A percentile compares a stretch with the other conserved stretches of the same genome.
These are phyloP conservation scores for Barnettozyma vustinii DNA, from an alignment of 805 yeast genomes.

Conservation along the genomic window DNA sequence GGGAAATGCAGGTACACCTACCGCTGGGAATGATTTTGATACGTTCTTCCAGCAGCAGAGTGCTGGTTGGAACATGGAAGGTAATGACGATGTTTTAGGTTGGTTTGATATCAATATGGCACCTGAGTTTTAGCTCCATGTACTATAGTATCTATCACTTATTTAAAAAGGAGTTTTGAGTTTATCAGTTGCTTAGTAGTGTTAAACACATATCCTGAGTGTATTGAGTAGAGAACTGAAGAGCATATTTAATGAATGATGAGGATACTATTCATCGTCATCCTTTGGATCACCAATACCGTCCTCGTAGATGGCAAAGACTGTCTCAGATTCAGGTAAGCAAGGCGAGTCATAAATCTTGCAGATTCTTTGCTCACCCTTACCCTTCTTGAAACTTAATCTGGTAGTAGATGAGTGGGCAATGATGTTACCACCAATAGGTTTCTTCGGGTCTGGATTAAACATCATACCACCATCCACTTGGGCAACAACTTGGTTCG, in stretches of 20 bases:
- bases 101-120: slow-evolving; percentile 87
- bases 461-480: slow-evolving; percentile 82
- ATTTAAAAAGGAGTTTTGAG: not conserved
- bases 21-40: slow-evolving; percentile 33
- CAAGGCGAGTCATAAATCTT: slow-evolving; percentile 96
- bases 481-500: slow-evolving; percentile 96
- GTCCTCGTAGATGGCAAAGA: slow-evolving; percentile 92
- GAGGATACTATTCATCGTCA: slow-evolving; percentile 25
- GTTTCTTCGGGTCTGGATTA: slow-evolving; percentile 96
- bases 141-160: not conserved
- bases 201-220: not conserved
- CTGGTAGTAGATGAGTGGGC: slow-evolving; percentile 97
- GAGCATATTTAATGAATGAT: not conserved
- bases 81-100: slow-evolving; percentile 85
- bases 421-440: slow-evolving; percentile 96
- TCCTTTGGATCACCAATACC: slow-evolving; percentile 95
- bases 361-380: slow-evolving; percentile 89
- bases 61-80: slow-evolving; percentile 72
- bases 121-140: slow-evolving; percentile 41
- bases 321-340: slow-evolving; percentile 90
- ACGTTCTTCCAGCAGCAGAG: slow-evolving; percentile 76
- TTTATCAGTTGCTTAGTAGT: not conserved
- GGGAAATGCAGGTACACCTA: slow-evolving; percentile 1
- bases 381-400: slow-evolving; percentile 82
- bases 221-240: not conserved